Base-by-base conservation (phyloP, 2,329 filamentous ascomycete species). In the Curvularia eragrostidis region DNA sequence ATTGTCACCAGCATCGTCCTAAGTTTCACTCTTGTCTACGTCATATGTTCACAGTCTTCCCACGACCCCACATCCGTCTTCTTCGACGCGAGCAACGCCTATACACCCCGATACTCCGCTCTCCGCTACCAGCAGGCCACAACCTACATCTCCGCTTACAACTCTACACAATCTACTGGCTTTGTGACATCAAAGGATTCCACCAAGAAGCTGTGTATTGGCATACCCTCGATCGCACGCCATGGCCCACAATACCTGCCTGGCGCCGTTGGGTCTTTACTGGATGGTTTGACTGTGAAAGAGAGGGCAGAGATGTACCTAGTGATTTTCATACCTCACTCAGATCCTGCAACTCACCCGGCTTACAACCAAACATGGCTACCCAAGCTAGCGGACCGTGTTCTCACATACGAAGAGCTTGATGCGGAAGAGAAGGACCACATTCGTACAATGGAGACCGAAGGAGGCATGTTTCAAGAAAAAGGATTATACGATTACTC, bases 401-500 rank as follows among this genome's bases (percentile, higher is more conserved):
- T 82, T 8, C 56, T 81, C 26, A 67, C 71, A 5, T 82, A 82
- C 62, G 66, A 78, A 32, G 58, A 74, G 12, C 43, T 47, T 12
- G 54, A 71, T 18, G 61, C 73, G 8, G 69, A 71, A 30, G 67
- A 70, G 24, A 65, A 75, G 52, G 66, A 75, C n/a, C 70, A 74
- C 49, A 71, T 81, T 28, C 64, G 63, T 9, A 60, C 70, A 8
- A 68, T 79, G 65, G 67, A 71, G 23, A 61, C 67, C 12, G 19
- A 47, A 28, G 61, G 68, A 21, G 65, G 60, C n/a, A 54, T 66
- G 24, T 77, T 72, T 41, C 64, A 70, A 2, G 75, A 81, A 42
- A 82, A 82, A 54, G 76, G 68, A 2, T 63, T 81, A 5, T 78
- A 77, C 56, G 81, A 83, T 59, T 82, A 82, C 58, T 72, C 65